phyloP scores from a whole-genome alignment of 202 grass and related monocot genomes.

The Panicum virgatum region DNA sequence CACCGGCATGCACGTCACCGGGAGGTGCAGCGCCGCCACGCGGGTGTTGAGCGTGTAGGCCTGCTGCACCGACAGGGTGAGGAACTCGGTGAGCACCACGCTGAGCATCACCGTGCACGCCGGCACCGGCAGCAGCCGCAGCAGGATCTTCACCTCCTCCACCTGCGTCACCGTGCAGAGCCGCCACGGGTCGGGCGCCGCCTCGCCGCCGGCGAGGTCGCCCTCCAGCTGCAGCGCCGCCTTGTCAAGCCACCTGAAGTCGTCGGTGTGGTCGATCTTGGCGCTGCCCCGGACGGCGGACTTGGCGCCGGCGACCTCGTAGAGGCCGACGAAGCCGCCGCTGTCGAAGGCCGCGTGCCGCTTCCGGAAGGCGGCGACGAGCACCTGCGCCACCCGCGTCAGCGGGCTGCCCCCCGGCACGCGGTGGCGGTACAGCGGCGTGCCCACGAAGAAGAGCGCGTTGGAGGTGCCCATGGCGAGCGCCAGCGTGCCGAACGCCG shows the following conservation, averaged over 20 bases:
- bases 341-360: conserved; percentile 47
- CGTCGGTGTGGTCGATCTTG: conserved; percentile 91
- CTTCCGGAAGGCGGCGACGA: conserved; percentile 77
- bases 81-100: conserved; percentile 83
- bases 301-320: conserved; percentile 72
- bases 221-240: conserved; percentile 64
- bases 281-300: conserved; percentile 75
- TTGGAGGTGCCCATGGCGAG: conserved; percentile 84
- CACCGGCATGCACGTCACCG: conserved; percentile 87
- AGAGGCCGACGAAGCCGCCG: conserved; percentile 58
- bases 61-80: conserved; percentile 92
- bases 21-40: conserved; percentile 60
- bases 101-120: conserved; percentile 85
- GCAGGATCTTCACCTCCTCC: conserved; percentile 91
- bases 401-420: conserved; percentile 82
- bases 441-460: conserved; percentile 74
- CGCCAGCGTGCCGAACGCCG: conserved; percentile 78
- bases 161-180: conserved; percentile 90
- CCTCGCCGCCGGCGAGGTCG: conserved; percentile 25
- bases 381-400: conserved; percentile 76
- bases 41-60: conserved; percentile 88
- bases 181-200: conserved; percentile 54
- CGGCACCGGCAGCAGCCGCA: conserved; percentile 75
- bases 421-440: conserved; percentile 74
- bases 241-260: conserved; percentile 84